A percentile compares a stretch with the other conserved stretches of the same genome.
Evolutionary conservation across 108 stramenopile genomes (phyloP).

Genomic region (Fistulifera pelliculosa): DNA sequence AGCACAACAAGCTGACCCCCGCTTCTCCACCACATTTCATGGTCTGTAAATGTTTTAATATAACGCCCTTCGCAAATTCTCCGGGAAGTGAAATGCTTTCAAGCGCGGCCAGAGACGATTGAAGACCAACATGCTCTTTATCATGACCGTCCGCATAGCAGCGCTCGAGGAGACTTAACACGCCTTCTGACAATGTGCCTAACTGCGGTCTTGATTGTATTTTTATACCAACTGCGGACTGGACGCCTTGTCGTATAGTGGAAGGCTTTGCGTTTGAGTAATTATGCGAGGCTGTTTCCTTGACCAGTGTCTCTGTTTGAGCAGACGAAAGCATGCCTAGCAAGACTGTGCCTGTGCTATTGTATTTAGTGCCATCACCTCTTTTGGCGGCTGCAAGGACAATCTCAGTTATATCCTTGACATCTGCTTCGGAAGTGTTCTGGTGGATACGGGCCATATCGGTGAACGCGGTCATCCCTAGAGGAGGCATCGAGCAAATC

Average conservation of each 20-base stretch:
- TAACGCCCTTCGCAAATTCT: slow-evolving; percentile 21
- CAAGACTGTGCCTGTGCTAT: slow-evolving; percentile 17
- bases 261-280: not conserved
- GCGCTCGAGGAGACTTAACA: slow-evolving; percentile 8
- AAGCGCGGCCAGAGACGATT: slow-evolving; percentile 13
- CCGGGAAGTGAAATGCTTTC: slow-evolving; percentile 33
- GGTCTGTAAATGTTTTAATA: slow-evolving; percentile 29
- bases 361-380: slow-evolving; percentile 7
- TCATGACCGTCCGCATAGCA: not conserved
- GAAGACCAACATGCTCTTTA: no score
- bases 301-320: slow-evolving; percentile 2
- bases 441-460: slow-evolving; percentile 12
- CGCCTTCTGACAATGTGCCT: slow-evolving; percentile 23
- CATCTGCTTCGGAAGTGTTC: slow-evolving; percentile 5
- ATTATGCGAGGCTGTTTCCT: not conserved
- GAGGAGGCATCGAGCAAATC: slow-evolving; percentile 18
- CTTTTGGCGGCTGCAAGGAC: slow-evolving; percentile 8
- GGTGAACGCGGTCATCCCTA: slow-evolving; percentile 15
- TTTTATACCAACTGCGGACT: not conserved
- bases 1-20: slow-evolving; percentile 37
- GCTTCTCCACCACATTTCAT: slow-evolving; percentile 20
- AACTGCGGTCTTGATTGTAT: slow-evolving; percentile 1
- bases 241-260: not conserved
- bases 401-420: slow-evolving; percentile 9
- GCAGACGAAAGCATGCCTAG: slow-evolving; percentile 24